Percentiles rank a stretch among this genome's conserved stretches.
Evolutionary conservation across 2,329 filamentous ascomycete species (phyloP).

Genomic region (Pseudocercospora fuligena): DNA sequence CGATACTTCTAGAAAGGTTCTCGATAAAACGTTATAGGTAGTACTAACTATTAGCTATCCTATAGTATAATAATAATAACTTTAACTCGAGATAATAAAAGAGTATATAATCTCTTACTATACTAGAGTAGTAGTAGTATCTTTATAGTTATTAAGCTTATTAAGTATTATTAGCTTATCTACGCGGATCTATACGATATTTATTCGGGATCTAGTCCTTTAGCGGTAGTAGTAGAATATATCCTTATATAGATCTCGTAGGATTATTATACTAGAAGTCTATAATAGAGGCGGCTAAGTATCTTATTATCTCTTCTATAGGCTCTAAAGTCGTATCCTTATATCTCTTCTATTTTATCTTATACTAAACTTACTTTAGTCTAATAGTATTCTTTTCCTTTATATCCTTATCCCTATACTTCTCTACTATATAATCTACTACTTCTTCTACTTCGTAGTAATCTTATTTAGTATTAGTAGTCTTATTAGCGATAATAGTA

Average conservation of each 20-base stretch:
- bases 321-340: background rate
- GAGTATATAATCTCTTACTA: background rate
- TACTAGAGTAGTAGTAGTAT: background rate
- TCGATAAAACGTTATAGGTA: background rate
- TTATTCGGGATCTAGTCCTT: background rate
- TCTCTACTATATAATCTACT: background rate
- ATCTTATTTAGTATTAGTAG: background rate
- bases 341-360: background rate
- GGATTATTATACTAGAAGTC: conserved; percentile 5
- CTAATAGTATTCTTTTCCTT: background rate
- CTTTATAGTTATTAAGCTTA: background rate
- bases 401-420: background rate
- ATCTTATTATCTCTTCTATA: background rate
- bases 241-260: background rate
- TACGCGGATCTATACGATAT: background rate
- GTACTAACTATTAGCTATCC: background rate
- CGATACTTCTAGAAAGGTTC: background rate
- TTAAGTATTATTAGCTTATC: background rate
- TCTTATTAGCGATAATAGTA: background rate
- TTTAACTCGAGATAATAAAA: background rate
- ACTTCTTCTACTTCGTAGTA: background rate
- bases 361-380: background rate
- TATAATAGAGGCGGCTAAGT: conserved; percentile 7
- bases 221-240: background rate
- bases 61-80: no score